Percentiles rank a stretch among this genome's conserved stretches.
Conservation (phyloP, 306 rosid genomes). For the Sphenostylis stenocarpa region DNA sequence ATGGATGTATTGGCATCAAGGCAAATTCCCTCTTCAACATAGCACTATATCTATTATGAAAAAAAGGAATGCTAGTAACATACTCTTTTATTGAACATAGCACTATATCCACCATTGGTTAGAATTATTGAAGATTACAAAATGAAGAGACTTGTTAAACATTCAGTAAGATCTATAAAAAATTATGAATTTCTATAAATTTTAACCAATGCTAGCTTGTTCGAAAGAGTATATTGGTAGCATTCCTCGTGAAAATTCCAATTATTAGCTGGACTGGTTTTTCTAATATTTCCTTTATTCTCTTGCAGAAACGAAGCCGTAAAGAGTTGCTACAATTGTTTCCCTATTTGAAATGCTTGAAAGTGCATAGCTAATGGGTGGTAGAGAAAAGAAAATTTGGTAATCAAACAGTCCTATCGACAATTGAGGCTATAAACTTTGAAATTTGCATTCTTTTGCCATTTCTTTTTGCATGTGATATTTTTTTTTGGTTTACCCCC, state of each 20-base stretch:
- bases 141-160: too few relatives aligned
- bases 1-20: constrained; percentile 89
- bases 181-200: too few relatives aligned
- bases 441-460: not conserved
- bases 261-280: constrained; percentile 1
- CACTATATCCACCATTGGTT: too few relatives aligned
- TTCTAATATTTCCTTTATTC: constrained; percentile 22
- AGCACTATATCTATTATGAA: not conserved
- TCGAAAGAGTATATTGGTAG: too few relatives aligned
- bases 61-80: not conserved
- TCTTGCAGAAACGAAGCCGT: constrained; percentile 71
- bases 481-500: not conserved
- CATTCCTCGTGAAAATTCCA: too few relatives aligned
- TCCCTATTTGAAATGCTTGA: constrained; percentile 73
- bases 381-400: constrained; percentile 14
- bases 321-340: constrained; percentile 66
- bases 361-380: constrained; percentile 72
- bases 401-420: not conserved
- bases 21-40: constrained; percentile 36
- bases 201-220: too few relatives aligned
- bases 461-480: not conserved
- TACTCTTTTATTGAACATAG: not conserved
- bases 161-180: too few relatives aligned
- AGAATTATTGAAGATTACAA: too few relatives aligned
- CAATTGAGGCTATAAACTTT: constrained; percentile 5